These are phyloP conservation scores for Triangularia verruculosa DNA, from an alignment of 2,329 filamentous ascomycete genomes.

Conservation along the genomic window DNA sequence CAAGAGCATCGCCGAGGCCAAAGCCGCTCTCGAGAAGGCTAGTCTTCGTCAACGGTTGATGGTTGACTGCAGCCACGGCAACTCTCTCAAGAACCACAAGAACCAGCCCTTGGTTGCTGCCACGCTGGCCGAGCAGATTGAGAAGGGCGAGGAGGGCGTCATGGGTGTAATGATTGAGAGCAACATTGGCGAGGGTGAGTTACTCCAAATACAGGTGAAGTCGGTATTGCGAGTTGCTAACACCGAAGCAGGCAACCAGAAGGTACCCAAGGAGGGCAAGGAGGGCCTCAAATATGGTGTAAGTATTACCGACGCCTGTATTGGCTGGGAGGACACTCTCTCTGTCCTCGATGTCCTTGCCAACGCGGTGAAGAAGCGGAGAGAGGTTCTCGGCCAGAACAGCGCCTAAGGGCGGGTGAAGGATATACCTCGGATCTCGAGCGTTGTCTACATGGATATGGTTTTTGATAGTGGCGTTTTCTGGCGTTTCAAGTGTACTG, in stretches of 20 bases:
- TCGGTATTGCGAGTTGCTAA: constrained; percentile 26
- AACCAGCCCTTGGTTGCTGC: constrained; percentile 95
- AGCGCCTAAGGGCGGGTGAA: constrained; percentile 12
- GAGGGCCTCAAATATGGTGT: constrained; percentile 86
- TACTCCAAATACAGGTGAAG: not conserved
- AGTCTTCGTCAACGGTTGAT: constrained; percentile 76
- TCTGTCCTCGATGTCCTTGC: constrained; percentile 74
- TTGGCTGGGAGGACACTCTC: constrained; percentile 89
- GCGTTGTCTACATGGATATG: not conserved
- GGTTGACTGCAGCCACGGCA: constrained; percentile 98
- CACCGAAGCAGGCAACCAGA: constrained; percentile 66
- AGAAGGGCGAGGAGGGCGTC: constrained; percentile 77
- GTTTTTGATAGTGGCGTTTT: not conserved
- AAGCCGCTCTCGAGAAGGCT: constrained; percentile 72
- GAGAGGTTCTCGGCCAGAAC: constrained; percentile 43
- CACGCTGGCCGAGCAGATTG: constrained; percentile 77
- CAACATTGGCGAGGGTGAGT: constrained; percentile 85
- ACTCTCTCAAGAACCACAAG: constrained; percentile 92
- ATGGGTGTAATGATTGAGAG: constrained; percentile 99
- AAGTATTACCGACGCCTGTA: constrained; percentile 96
- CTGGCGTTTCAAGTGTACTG: not conserved
- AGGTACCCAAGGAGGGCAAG: constrained; percentile 84
- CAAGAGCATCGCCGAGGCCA: constrained; percentile 78
- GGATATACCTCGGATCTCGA: not conserved
- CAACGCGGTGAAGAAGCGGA: constrained; percentile 71